Percentiles rank a stretch among this genome's conserved stretches.
Conservation (phyloP, 2,329 filamentous ascomycete genomes). For the Trichocomaceae sp. region DNA sequence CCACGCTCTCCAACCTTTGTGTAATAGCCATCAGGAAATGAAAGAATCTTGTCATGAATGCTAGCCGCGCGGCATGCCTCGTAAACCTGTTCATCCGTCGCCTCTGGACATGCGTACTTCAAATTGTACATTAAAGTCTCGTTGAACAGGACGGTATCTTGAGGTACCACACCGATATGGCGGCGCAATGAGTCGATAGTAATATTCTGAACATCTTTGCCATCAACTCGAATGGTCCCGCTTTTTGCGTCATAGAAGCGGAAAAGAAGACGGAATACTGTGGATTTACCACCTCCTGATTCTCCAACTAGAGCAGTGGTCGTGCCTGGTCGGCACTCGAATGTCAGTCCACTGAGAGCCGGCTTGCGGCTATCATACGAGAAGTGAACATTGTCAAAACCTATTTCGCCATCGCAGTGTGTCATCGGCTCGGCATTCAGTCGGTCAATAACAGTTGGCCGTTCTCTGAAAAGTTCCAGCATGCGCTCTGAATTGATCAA, state of each 20-base stretch:
- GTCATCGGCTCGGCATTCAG: constrained; percentile 57
- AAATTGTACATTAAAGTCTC: constrained; percentile 93
- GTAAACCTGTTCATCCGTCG: constrained; percentile 73
- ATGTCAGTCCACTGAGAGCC: constrained; percentile 74
- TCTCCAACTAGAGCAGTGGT: constrained; percentile 95
- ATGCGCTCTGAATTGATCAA: constrained; percentile 97
- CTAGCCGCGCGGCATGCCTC: constrained; percentile 78
- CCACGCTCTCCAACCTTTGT: constrained; percentile 90
- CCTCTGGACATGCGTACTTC: constrained; percentile 75
- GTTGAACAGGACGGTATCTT: constrained; percentile 94
- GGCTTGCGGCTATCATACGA: constrained; percentile 82
- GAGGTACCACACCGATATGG: constrained; percentile 91
- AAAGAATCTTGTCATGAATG: constrained; percentile 86
- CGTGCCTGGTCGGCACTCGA: constrained; percentile 80
- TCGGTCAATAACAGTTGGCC: constrained; percentile 80
- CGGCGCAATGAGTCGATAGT: constrained; percentile 89
- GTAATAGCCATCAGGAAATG: constrained; percentile 79
- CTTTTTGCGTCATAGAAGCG: constrained; percentile 85
- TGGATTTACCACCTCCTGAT: constrained; percentile 95
- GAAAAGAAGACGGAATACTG: constrained; percentile 90
- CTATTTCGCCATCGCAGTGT: constrained; percentile 71
- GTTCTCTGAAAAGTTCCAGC: constrained; percentile 91
- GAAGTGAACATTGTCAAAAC: constrained; percentile 84
- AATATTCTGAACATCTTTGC: constrained; percentile 72
- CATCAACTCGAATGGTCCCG: constrained; percentile 79